phyloP scores from a whole-genome alignment of 1,284 basidiomycete species.

The Malassezia equina region DNA sequence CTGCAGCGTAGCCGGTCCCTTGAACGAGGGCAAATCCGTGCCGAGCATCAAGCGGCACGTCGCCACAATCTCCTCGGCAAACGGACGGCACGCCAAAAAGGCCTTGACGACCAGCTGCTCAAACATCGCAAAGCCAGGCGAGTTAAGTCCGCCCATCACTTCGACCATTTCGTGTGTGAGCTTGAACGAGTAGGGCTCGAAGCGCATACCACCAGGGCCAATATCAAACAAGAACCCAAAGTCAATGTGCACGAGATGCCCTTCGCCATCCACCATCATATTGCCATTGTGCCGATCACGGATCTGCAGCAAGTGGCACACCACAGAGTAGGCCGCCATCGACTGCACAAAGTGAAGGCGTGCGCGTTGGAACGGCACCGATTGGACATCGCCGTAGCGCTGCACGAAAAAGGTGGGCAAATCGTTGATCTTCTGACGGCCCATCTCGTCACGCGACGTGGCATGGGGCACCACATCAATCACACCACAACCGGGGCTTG shows the following conservation, averaged over 20 bases:
- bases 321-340: constrained; percentile 98
- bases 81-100: constrained; percentile 85
- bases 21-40: constrained; percentile 88
- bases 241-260: constrained; percentile 91
- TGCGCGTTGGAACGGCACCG: constrained; percentile 79
- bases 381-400: constrained; percentile 82
- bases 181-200: constrained; percentile 69
- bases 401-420: constrained; percentile 86
- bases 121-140: constrained; percentile 87
- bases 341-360: constrained; percentile 94
- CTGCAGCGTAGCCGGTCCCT: constrained; percentile 72
- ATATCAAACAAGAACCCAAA: constrained; percentile 98
- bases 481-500: constrained; percentile 93
- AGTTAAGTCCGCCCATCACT: constrained; percentile 87
- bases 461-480: constrained; percentile 98
- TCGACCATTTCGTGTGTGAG: constrained; percentile 95
- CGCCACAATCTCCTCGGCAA: constrained; percentile 76
- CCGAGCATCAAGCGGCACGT: constrained; percentile 88
- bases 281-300: constrained; percentile 98
- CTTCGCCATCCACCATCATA: constrained; percentile 91
- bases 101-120: constrained; percentile 88
- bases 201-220: constrained; percentile 51
- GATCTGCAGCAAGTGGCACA: constrained; percentile 93
- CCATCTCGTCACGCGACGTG: constrained; percentile 98
- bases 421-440: constrained; percentile 93